phyloP scores from a whole-genome alignment of 306 rosid species.

The Glycine tomentella region DNA sequence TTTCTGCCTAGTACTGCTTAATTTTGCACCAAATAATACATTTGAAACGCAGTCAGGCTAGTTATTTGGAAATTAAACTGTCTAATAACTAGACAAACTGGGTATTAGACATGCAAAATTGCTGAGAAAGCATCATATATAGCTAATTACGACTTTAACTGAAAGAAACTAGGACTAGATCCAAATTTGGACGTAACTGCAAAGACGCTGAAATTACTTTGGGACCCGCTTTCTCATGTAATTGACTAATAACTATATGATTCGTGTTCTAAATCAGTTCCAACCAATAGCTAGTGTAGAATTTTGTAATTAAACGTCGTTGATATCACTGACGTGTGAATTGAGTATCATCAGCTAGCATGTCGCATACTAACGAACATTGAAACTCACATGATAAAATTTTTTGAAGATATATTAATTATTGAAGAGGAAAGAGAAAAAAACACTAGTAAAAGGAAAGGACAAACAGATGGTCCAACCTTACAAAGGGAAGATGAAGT shows the following conservation, averaged over 20 bases:
- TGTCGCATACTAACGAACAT: slow-evolving; percentile 39
- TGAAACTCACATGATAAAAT: not conserved
- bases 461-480: not conserved
- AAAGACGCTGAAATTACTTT: not conserved
- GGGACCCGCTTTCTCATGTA: slow-evolving; percentile 44
- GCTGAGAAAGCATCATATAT: too few species aligned
- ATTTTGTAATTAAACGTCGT: not conserved
- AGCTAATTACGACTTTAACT: too few species aligned
- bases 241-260: slow-evolving; percentile 21
- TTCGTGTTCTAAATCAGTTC: not conserved
- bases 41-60: too few species aligned
- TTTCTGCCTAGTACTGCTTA: too few species aligned
- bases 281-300: slow-evolving; percentile 40
- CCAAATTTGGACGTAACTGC: slow-evolving; percentile 30
- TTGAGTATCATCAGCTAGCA: slow-evolving; percentile 19
- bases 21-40: too few species aligned
- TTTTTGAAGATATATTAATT: not conserved
- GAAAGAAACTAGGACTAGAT: not conserved
- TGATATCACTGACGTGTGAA: slow-evolving; percentile 31
- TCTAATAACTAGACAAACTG: too few species aligned
- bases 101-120: too few species aligned
- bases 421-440: too few species aligned
- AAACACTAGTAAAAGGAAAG: not conserved
- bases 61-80: too few species aligned
- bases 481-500: not conserved